Percentiles rank a stretch among this genome's conserved stretches.
phyloP scores from a whole-genome alignment of 179 eudicot species.

The Silene noctiflora region DNA sequence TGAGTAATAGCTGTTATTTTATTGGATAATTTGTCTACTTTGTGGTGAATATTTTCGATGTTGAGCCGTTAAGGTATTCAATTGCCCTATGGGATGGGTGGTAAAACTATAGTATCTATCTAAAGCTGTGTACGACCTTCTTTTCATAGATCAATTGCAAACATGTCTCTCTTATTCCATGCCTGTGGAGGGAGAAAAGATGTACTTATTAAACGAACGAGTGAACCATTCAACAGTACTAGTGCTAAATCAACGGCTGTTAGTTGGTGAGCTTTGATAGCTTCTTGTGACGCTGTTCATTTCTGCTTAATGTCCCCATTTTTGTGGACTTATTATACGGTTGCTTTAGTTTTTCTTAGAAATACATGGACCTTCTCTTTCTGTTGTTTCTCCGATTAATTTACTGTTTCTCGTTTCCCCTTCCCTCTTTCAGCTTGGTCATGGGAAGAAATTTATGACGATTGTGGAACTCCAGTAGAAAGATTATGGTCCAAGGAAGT shows the following conservation, averaged over 20 bases:
- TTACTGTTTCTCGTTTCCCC: background rate
- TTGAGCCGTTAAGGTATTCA: too few relatives aligned
- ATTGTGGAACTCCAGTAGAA: constrained; percentile 9
- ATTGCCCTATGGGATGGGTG: too few relatives aligned
- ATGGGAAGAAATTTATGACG: constrained; percentile 4
- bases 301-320: background rate
- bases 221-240: background rate
- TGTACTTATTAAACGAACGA: background rate
- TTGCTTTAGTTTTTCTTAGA: background rate
- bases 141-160: background rate
- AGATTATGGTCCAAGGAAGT: constrained; percentile 16
- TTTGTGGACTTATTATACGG: too few relatives aligned
- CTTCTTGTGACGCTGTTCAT: background rate
- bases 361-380: background rate
- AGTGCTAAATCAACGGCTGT: background rate
- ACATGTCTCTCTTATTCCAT: background rate
- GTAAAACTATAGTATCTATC: too few relatives aligned
- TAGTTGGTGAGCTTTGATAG: background rate
- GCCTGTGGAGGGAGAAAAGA: background rate
- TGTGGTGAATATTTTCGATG: too few relatives aligned
- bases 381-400: background rate
- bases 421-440: constrained; percentile 9
- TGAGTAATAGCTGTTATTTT: too few relatives aligned
- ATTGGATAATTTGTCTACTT: background rate
- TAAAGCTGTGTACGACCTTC: too few relatives aligned